These are phyloP conservation scores for Turritis glabra DNA, from an alignment of 345 rosid species.

Conservation along the genomic window DNA sequence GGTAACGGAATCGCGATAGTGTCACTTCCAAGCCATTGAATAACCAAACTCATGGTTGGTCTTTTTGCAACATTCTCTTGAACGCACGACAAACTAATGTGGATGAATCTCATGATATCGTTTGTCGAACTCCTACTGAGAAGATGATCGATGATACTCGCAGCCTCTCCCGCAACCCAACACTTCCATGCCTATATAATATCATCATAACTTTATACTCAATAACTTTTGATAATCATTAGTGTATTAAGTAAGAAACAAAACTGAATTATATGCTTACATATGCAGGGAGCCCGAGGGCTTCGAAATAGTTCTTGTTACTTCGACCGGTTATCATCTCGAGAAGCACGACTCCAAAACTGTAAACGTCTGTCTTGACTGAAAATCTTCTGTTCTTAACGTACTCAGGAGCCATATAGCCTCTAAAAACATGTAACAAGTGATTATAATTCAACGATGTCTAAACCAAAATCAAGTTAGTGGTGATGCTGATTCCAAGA, in stretches of 20 bases:
- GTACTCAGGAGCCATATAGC: conserved; percentile 61
- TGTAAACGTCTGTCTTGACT: conserved; percentile 48
- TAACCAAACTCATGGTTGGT: conserved; percentile 49
- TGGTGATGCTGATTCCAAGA: too few relatives aligned
- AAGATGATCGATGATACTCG: conserved; percentile 45
- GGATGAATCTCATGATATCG: conserved; percentile 52
- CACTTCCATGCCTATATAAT: conserved; percentile 52
- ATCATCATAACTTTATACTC: neutral
- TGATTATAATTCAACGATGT: too few relatives aligned
- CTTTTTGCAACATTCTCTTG: conserved; percentile 48
- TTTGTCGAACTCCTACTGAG: conserved; percentile 28
- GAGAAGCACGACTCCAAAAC: conserved; percentile 51
- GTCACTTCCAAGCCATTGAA: conserved; percentile 51
- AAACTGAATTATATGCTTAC: conserved; percentile 5
- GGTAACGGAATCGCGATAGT: conserved; percentile 40
- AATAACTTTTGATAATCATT: neutral
- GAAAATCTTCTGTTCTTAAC: conserved; percentile 43
- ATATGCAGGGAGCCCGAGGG: conserved; percentile 3
- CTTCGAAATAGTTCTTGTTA: conserved; percentile 41
- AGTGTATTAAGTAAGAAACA: neutral
- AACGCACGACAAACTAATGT: conserved; percentile 54
- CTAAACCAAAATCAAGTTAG: too few relatives aligned
- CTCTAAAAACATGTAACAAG: conserved; percentile 32
- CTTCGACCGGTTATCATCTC: conserved; percentile 50
- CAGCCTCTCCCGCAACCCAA: conserved; percentile 48